Conservation (phyloP, 805 yeast genomes). For the Metschnikowia proteae region DNA sequence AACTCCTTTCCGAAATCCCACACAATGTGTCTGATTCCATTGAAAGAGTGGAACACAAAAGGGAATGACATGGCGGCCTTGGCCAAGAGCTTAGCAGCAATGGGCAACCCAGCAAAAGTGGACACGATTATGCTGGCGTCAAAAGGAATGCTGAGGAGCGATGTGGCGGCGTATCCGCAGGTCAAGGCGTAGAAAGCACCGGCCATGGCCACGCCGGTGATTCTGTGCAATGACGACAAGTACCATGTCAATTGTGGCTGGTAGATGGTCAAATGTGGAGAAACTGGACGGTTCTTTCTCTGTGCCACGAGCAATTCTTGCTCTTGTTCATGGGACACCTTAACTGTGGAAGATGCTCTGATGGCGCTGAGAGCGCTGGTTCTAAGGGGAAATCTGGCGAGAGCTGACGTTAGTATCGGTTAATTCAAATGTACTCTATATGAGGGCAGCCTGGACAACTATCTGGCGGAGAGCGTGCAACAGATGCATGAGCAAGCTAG, state of each 20-base stretch:
- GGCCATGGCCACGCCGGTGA: conserved; percentile 82
- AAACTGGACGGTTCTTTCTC: conserved; percentile 81
- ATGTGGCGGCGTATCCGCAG: conserved; percentile 66
- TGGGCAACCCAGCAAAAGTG: conserved; percentile 60
- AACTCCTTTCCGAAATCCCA: conserved; percentile 90
- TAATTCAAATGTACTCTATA: neutral
- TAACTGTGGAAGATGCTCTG: conserved; percentile 26
- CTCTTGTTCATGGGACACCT: conserved; percentile 59
- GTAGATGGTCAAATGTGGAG: conserved; percentile 89
- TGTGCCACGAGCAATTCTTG: conserved; percentile 71
- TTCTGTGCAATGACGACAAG: conserved; percentile 79
- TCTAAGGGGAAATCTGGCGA: conserved; percentile 11
- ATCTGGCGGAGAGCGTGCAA: too few species aligned
- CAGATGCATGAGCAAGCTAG: too few species aligned
- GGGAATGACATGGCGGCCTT: conserved; percentile 77
- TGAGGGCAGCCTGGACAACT: too few species aligned
- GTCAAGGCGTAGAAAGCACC: conserved; percentile 76
- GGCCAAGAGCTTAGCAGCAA: conserved; percentile 53
- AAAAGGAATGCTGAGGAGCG: conserved; percentile 52
- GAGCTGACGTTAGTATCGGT: conserved; percentile 12
- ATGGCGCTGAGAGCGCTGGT: conserved; percentile 9
- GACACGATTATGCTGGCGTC: conserved; percentile 53
- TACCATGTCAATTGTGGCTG: conserved; percentile 86
- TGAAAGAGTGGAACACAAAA: conserved; percentile 79
- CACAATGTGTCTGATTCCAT: conserved; percentile 87